A percentile compares a stretch with the other conserved stretches of the same genome.
Conservation (phyloP, 805 yeast genomes). For the Teunomyces lycoperdinae region DNA sequence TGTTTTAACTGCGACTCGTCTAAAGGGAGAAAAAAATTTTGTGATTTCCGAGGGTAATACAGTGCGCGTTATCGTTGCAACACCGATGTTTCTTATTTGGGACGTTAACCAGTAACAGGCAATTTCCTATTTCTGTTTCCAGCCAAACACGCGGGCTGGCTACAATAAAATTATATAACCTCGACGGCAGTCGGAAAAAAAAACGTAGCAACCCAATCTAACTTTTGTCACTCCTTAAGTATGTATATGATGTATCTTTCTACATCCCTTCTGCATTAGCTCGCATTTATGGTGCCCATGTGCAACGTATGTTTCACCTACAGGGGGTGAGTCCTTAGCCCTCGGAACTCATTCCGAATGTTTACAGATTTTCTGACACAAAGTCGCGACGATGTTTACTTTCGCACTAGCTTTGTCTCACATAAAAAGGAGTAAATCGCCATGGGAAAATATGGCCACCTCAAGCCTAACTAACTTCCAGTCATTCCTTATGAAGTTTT, state of each 20-base stretch:
- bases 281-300: neutral
- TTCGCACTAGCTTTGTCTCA: neutral
- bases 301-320: neutral
- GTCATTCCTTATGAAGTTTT: slow-evolving; percentile 20
- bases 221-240: slow-evolving; percentile 3
- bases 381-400: slow-evolving; percentile 2
- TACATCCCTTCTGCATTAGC: neutral
- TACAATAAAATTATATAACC: neutral
- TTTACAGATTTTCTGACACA: slow-evolving; percentile 1
- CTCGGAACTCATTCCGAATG: neutral
- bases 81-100: neutral
- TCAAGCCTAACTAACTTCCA: slow-evolving; percentile 12
- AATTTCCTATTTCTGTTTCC: neutral
- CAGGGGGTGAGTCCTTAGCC: neutral
- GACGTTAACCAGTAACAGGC: neutral
- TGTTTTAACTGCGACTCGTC: too few species aligned
- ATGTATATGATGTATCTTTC: neutral
- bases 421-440: neutral
- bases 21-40: too few species aligned
- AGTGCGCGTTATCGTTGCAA: neutral
- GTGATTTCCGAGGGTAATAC: neutral
- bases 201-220: neutral
- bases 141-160: neutral
- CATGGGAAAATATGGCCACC: neutral
- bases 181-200: neutral